Evolutionary conservation across 73 alveolate genomes (phyloP).

Genomic region (Tetrahymena elliotti): DNA sequence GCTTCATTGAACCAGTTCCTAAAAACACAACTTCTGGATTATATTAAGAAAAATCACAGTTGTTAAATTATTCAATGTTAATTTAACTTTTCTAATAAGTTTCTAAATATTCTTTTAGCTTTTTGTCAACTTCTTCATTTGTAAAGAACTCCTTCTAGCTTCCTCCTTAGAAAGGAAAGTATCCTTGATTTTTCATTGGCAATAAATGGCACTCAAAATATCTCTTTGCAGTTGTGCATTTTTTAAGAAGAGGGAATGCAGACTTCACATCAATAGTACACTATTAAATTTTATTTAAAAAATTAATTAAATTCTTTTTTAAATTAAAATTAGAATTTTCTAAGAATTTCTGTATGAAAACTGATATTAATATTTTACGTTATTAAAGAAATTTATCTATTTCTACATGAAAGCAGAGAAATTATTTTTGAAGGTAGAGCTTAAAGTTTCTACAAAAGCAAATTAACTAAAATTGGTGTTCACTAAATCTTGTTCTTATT

Average conservation of each 20-base stretch:
- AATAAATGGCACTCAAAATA: background rate
- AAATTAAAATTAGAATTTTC: background rate
- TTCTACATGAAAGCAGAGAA: background rate
- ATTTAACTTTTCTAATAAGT: background rate
- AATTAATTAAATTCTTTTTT: no score
- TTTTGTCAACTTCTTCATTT: background rate
- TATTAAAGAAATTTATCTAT: background rate
- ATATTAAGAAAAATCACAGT: background rate
- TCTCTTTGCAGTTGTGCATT: background rate
- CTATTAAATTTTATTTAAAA: background rate
- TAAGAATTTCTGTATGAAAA: no score
- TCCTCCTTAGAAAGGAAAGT: background rate
- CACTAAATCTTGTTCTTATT: background rate
- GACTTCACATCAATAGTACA: background rate
- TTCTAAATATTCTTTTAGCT: background rate
- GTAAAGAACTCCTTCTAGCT: background rate
- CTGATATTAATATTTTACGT: background rate
- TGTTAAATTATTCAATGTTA: background rate
- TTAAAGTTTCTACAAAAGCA: background rate
- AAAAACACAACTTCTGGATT: conserved; percentile 7
- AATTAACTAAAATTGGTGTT: background rate
- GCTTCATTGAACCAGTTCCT: conserved; percentile 43
- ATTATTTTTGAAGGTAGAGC: background rate
- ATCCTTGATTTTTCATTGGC: background rate
- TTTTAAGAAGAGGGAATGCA: background rate